A percentile compares a stretch with the other conserved stretches of the same genome.
Evolutionary conservation across 2,329 filamentous ascomycete species (phyloP).

Genomic region (Ramularia endophylla): DNA sequence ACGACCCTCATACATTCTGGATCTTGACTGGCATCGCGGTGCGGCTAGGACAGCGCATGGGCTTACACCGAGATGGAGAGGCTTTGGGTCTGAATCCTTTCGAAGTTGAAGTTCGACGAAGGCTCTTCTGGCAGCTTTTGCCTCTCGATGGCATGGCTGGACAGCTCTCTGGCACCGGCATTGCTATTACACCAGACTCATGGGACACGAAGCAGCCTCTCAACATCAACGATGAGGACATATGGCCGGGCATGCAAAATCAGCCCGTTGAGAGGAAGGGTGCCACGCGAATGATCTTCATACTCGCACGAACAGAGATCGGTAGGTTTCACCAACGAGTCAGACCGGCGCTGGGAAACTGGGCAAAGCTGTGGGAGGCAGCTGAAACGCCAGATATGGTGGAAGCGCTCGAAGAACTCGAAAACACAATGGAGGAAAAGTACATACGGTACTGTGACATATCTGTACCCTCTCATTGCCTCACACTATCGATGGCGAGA

Average conservation of each 20-base stretch:
- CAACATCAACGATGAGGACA: conserved; percentile 33
- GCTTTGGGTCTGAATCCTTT: conserved; percentile 48
- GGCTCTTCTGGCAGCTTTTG: conserved; percentile 59
- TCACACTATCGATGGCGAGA: conserved; percentile 40
- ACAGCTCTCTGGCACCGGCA: conserved; percentile 28
- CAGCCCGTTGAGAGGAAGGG: conserved; percentile 44
- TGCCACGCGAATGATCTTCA: conserved; percentile 49
- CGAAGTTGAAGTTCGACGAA: conserved; percentile 54
- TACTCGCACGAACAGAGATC: conserved; percentile 38
- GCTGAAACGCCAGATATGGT: conserved; percentile 16
- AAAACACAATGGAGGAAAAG: conserved; percentile 37
- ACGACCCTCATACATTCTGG: conserved; percentile 53
- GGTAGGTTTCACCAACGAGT: conserved; percentile 34
- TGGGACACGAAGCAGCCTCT: conserved; percentile 30
- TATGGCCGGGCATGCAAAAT: conserved; percentile 39
- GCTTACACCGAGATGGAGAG: conserved; percentile 55
- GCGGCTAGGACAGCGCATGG: conserved; percentile 56
- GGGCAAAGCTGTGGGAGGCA: conserved; percentile 16
- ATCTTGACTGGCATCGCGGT: conserved; percentile 57
- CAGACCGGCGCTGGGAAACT: conserved; percentile 16
- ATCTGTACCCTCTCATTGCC: conserved; percentile 37
- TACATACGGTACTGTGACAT: conserved; percentile 43
- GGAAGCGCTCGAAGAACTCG: conserved; percentile 35
- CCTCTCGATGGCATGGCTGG: conserved; percentile 46
- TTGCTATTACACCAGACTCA: conserved; percentile 21